Evolutionary conservation across 164 flowering plant species (phyloP).

Genomic region (Pachysandra terminalis): DNA sequence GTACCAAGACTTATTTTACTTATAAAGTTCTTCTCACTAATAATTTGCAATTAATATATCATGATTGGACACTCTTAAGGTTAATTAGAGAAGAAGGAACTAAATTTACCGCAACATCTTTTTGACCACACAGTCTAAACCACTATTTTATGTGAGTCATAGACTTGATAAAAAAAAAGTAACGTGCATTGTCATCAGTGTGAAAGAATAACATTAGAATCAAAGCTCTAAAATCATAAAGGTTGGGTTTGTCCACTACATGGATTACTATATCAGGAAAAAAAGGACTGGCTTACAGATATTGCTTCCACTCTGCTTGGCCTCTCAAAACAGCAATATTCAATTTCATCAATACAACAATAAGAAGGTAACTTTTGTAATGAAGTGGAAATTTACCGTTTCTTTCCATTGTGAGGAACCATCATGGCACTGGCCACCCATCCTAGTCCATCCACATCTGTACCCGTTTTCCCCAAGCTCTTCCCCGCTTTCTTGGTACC

Average conservation of each 20-base stretch:
- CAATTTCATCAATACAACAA: background rate
- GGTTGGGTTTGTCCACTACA: background rate
- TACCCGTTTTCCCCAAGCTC: slow-evolving; percentile 86
- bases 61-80: no score
- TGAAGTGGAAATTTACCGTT: slow-evolving; percentile 46
- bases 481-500: slow-evolving; percentile 87
- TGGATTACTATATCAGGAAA: no score
- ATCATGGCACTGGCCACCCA: slow-evolving; percentile 79
- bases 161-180: background rate
- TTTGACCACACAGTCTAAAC: no score
- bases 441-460: slow-evolving; percentile 88
- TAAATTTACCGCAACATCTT: no score
- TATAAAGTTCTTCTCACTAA: no score
- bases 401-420: slow-evolving; percentile 92
- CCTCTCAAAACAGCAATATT: no score
- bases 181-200: background rate
- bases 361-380: background rate
- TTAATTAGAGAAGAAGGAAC: no score
- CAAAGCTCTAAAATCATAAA: background rate
- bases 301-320: background rate
- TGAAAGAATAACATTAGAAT: background rate
- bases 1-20: no score
- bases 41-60: no score
- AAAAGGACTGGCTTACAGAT: background rate
- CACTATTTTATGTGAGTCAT: no score